Conservation (phyloP, 345 rosid genomes). For the Rhizophora apiculata region DNA sequence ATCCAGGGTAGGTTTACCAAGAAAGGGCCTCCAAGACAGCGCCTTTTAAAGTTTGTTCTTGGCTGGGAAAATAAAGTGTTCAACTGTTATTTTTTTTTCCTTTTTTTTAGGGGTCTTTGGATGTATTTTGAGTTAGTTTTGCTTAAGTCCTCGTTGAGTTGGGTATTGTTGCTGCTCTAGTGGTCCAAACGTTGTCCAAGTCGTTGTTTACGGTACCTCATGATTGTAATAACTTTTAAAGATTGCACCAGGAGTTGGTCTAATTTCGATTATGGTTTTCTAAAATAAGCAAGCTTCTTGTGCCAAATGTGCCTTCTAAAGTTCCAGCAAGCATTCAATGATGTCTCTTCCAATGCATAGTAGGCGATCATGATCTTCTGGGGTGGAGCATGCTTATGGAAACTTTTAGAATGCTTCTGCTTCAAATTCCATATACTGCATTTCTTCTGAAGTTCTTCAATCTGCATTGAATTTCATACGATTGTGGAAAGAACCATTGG, state of each 20-base stretch:
- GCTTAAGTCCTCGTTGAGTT: slow-evolving; percentile 10
- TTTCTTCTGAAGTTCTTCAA: background rate
- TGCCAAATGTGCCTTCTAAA: background rate
- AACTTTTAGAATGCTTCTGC: background rate
- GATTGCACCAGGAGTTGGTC: slow-evolving; percentile 23
- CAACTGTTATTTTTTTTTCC: slow-evolving; percentile 1
- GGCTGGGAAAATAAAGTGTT: slow-evolving; percentile 28
- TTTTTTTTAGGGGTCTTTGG: background rate
- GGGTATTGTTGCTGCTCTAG: slow-evolving; percentile 11
- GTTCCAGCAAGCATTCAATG: background rate
- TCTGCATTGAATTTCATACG: background rate
- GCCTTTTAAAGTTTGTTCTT: slow-evolving; percentile 57
- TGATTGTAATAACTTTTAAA: slow-evolving; percentile 29
- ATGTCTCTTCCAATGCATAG: too few species aligned
- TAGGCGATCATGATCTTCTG: background rate
- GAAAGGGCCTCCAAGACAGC: slow-evolving; percentile 41
- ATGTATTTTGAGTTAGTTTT: slow-evolving; percentile 1
- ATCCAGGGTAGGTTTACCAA: slow-evolving; percentile 6
- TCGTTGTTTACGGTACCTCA: slow-evolving; percentile 12
- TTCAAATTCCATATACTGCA: background rate
- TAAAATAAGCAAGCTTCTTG: slow-evolving; percentile 9
- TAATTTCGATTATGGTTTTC: background rate
- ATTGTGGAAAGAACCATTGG: background rate
- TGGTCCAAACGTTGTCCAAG: slow-evolving; percentile 8
- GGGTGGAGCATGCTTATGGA: background rate